phyloP scores from a whole-genome alignment of 768 basidiomycete species.

The Mycena belliarum region DNA sequence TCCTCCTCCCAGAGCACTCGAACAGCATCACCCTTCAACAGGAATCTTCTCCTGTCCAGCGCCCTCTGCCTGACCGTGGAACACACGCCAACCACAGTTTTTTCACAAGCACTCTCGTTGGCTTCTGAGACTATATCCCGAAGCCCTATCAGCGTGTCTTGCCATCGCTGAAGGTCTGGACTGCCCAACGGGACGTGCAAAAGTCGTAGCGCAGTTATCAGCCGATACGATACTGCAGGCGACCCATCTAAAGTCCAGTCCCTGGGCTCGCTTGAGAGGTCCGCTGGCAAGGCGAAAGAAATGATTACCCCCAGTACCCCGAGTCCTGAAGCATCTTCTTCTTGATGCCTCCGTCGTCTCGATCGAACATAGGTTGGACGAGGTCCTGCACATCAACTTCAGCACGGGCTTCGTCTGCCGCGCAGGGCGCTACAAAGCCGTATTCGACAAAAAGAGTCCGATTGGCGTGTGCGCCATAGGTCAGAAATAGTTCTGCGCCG shows the following conservation, averaged over 20 bases:
- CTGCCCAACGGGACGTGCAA: slow-evolving; percentile 40
- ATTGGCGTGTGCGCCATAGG: slow-evolving; percentile 82
- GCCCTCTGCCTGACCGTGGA: slow-evolving; percentile 36
- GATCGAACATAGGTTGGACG: slow-evolving; percentile 53
- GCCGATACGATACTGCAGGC: slow-evolving; percentile 71
- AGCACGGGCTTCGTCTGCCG: slow-evolving; percentile 36
- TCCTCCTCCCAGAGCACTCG: slow-evolving; percentile 64
- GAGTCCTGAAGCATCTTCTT: slow-evolving; percentile 54
- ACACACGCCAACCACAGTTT: slow-evolving; percentile 42
- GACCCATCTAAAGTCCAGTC: slow-evolving; percentile 76
- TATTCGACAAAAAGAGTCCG: slow-evolving; percentile 84
- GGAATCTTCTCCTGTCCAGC: slow-evolving; percentile 13
- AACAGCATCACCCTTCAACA: slow-evolving; percentile 35
- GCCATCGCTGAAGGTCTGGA: slow-evolving; percentile 48
- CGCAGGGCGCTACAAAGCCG: slow-evolving; percentile 66
- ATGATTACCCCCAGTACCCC: slow-evolving; percentile 82
- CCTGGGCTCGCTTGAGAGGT: slow-evolving; percentile 38
- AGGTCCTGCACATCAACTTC: slow-evolving; percentile 66
- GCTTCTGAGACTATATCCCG: slow-evolving; percentile 45
- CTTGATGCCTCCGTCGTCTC: slow-evolving; percentile 43
- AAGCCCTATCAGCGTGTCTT: slow-evolving; percentile 49
- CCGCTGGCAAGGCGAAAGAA: not conserved
- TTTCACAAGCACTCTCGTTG: slow-evolving; percentile 53
- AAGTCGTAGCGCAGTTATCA: slow-evolving; percentile 72
- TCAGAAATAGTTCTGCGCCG: slow-evolving; percentile 72